Percentiles rank a stretch among this genome's conserved stretches.
Conservation (phyloP, 2,329 filamentous ascomycete species). For the Neocatenulostroma microsporum region DNA sequence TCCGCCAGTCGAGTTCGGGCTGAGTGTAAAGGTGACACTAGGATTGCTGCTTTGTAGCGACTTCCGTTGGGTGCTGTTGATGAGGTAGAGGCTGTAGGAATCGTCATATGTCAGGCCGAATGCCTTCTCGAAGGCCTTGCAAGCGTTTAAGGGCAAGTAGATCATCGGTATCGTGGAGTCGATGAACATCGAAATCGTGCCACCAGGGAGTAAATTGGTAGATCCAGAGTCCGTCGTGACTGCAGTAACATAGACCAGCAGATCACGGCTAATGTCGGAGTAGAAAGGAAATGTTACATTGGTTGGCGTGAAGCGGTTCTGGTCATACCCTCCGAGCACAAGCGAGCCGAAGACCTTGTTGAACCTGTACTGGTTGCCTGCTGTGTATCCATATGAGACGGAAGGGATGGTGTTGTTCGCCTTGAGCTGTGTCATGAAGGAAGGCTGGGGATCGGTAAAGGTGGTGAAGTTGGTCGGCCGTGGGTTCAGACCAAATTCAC, state of each 20-base stretch:
- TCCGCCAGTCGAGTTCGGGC: slow-evolving; percentile 16
- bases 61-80: slow-evolving; percentile 27
- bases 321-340: slow-evolving; percentile 34
- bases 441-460: slow-evolving; percentile 28
- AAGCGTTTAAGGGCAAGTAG: slow-evolving; percentile 49
- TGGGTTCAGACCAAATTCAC: slow-evolving; percentile 29
- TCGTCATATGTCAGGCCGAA: slow-evolving; percentile 30
- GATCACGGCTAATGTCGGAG: slow-evolving; percentile 26
- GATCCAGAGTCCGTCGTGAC: slow-evolving; percentile 22
- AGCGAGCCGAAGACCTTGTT: slow-evolving; percentile 31
- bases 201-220: slow-evolving; percentile 22
- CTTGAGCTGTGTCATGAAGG: slow-evolving; percentile 27
- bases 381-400: slow-evolving; percentile 32
- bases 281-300: slow-evolving; percentile 27
- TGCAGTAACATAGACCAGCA: slow-evolving; percentile 26
- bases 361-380: slow-evolving; percentile 31
- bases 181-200: slow-evolving; percentile 42
- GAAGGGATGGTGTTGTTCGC: slow-evolving; percentile 29
- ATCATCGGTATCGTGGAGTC: slow-evolving; percentile 59
- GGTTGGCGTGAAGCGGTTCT: slow-evolving; percentile 28
- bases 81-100: slow-evolving; percentile 24
- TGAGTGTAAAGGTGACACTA: slow-evolving; percentile 29
- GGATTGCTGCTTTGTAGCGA: slow-evolving; percentile 21
- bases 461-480: slow-evolving; percentile 30
- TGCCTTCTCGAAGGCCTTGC: slow-evolving; percentile 29